These are phyloP conservation scores for Phialophora verrucosa DNA, from an alignment of 2,329 filamentous ascomycete species.

Conservation along the genomic window DNA sequence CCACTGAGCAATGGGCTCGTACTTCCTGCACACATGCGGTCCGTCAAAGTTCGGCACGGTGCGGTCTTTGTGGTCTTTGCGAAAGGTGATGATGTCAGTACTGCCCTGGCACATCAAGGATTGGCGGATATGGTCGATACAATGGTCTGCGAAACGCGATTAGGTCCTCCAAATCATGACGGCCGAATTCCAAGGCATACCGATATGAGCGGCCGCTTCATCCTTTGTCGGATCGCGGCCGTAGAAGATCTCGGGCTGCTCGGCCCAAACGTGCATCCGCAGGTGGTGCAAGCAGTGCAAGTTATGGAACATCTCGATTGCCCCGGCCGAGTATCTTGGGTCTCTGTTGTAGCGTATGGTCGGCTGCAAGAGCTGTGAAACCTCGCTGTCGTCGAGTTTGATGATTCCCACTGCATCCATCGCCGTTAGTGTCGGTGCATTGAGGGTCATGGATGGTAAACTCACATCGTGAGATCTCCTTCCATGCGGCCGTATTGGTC, in stretches of 20 bases:
- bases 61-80: background rate
- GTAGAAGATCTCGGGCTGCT: background rate
- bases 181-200: background rate
- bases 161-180: background rate
- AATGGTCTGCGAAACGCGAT: background rate
- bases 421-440: background rate
- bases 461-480: background rate
- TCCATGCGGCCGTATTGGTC: background rate
- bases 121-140: background rate
- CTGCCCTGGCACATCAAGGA: background rate
- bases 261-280: background rate
- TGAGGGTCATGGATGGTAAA: background rate
- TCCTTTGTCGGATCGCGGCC: background rate
- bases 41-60: background rate
- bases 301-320: background rate
- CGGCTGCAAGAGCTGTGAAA: background rate
- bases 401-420: background rate
- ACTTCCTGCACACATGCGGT: background rate
- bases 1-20: background rate
- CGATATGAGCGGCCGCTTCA: background rate
- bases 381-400: background rate
- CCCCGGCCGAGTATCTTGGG: background rate
- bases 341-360: background rate
- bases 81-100: background rate
- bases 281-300: slow-evolving; percentile 1